phyloP scores from a whole-genome alignment of 1,284 basidiomycete species.

The Wallemia ichthyophaga region DNA sequence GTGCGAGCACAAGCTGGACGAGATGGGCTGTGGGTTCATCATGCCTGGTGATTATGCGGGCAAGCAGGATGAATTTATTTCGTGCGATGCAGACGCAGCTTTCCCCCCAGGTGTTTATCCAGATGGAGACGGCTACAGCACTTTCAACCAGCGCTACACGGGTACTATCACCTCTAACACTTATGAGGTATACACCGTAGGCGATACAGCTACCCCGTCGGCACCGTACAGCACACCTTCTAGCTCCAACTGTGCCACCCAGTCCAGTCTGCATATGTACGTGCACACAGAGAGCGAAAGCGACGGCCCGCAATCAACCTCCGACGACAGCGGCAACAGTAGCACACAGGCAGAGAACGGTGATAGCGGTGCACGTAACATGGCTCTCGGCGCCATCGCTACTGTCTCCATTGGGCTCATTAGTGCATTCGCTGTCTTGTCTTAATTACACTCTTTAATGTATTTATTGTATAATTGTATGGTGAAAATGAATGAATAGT shows the following conservation, averaged over 20 bases:
- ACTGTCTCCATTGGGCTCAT: no score
- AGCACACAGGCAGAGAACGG: no score
- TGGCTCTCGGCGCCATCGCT: no score
- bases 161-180: not conserved
- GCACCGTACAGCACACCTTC: not conserved
- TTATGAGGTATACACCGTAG: not conserved
- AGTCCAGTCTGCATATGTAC: not conserved
- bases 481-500: no score
- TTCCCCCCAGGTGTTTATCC: constrained; percentile 11
- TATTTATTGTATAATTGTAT: no score
- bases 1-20: constrained; percentile 4
- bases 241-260: not conserved
- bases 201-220: not conserved
- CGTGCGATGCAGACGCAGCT: constrained; percentile 14
- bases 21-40: constrained; percentile 4
- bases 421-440: no score
- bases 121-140: not conserved
- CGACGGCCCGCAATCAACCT: not conserved
- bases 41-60: constrained; percentile 14
- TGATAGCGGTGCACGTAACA: no score
- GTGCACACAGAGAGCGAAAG: not conserved
- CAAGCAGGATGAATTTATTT: constrained; percentile 10
- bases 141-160: not conserved
- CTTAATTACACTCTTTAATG: no score
- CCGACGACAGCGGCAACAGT: no score